A percentile compares a stretch with the other conserved stretches of the same genome.
phyloP scores from a whole-genome alignment of 2,329 filamentous ascomycete genomes.

The Botryotinia narcissicola region DNA sequence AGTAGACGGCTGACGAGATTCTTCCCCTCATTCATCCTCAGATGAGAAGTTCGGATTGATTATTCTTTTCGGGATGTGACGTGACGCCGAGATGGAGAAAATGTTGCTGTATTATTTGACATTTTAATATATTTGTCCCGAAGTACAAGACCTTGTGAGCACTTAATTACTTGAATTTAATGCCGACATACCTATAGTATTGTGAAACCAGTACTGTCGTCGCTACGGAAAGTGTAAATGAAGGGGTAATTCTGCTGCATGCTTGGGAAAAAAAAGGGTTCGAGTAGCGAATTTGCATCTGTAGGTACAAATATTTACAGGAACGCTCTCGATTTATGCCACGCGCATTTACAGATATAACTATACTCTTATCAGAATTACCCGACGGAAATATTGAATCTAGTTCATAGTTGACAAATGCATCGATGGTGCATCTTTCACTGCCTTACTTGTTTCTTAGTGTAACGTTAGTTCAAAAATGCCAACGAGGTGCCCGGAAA shows the following conservation, averaged over 20 bases:
- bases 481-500: constrained; percentile 15
- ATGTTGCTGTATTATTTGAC: not conserved
- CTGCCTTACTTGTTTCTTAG: constrained; percentile 11
- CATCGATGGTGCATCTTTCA: constrained; percentile 4
- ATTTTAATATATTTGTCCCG: not conserved
- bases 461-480: constrained; percentile 13
- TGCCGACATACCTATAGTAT: not conserved
- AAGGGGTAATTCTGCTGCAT: not conserved
- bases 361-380: constrained; percentile 7
- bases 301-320: not conserved
- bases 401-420: not conserved
- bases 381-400: not conserved
- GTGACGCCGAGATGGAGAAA: constrained; percentile 6
- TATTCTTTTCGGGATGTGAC: constrained; percentile 4
- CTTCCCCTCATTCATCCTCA: constrained; percentile 9
- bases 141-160: not conserved
- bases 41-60: constrained; percentile 1
- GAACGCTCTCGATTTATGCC: not conserved
- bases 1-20: not conserved
- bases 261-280: not conserved
- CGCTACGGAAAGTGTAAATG: constrained; percentile 15
- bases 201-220: constrained; percentile 5
- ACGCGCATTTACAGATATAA: not conserved
- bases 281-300: not conserved
- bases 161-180: not conserved